Evolutionary conservation across 139 green algal species (phyloP).

Genomic region (Pseudopediastrum boryanum): DNA sequence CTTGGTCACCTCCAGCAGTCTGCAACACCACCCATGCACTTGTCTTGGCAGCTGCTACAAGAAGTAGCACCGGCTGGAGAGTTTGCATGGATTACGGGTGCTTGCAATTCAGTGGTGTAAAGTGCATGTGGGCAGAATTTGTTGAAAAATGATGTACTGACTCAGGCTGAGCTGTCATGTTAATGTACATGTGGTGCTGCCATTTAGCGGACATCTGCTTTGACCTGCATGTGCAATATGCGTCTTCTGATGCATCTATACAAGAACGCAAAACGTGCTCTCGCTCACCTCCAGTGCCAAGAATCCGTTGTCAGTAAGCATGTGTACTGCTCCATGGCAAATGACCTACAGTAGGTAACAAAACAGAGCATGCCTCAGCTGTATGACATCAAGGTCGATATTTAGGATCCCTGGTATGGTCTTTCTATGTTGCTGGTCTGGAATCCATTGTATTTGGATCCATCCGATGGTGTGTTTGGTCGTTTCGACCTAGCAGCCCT

Average conservation of each 20-base stretch:
- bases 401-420: no score
- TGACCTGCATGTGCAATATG: not conserved
- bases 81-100: not conserved
- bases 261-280: no score
- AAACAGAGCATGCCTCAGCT: not conserved
- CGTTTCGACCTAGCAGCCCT: not conserved
- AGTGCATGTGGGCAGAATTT: not conserved
- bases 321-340: conserved; percentile 42
- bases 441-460: no score
- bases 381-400: not conserved
- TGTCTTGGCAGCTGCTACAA: not conserved
- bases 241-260: not conserved
- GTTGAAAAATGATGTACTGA: no score
- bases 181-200: not conserved
- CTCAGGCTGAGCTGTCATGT: conserved; percentile 7
- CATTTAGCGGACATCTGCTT: not conserved
- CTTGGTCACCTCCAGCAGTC: conserved; percentile 72
- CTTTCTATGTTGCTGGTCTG: no score
- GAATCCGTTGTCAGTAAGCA: conserved; percentile 67
- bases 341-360: conserved; percentile 39
- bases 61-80: not conserved
- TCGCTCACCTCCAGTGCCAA: conserved; percentile 71
- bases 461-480: not conserved
- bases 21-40: conserved; percentile 21
- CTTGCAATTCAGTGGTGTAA: not conserved